Conservation (phyloP, 73 alveolate genomes). For the Paramecium pentaurelia region DNA sequence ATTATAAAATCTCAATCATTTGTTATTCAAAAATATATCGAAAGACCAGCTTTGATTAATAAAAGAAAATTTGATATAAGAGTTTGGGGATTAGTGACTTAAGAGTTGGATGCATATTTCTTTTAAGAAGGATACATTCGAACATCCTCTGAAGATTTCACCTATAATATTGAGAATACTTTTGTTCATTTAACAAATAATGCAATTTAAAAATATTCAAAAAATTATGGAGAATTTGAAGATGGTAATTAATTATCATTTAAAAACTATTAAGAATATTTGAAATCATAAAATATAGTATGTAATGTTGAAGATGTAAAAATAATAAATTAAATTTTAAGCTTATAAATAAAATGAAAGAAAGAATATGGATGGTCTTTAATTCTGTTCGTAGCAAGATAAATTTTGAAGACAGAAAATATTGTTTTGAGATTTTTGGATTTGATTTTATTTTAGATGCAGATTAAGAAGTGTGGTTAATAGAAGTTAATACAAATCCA, state of each 20-base stretch:
- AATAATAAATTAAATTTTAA: slow-evolving; percentile 30
- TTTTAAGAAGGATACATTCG: slow-evolving; percentile 92
- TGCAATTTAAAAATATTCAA: slow-evolving; percentile 79
- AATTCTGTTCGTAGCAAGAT: slow-evolving; percentile 58
- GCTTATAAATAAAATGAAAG: slow-evolving; percentile 67
- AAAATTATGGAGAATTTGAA: slow-evolving; percentile 88
- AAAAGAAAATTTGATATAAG: slow-evolving; percentile 90
- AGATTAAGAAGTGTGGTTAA: slow-evolving; percentile 70
- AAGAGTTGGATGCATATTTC: slow-evolving; percentile 76
- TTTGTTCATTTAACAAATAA: slow-evolving; percentile 83
- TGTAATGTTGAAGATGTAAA: slow-evolving; percentile 52
- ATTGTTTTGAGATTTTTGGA: slow-evolving; percentile 83
- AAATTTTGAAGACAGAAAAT: slow-evolving; percentile 66
- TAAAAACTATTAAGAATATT: slow-evolving; percentile 70
- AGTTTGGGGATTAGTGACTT: slow-evolving; percentile 89
- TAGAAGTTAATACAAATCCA: slow-evolving; percentile 85
- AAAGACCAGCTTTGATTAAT: slow-evolving; percentile 79
- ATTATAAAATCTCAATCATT: slow-evolving; percentile 35
- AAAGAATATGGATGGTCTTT: slow-evolving; percentile 44
- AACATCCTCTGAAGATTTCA: slow-evolving; percentile 80
- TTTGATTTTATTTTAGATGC: slow-evolving; percentile 77
- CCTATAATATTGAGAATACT: slow-evolving; percentile 60
- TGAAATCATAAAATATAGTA: slow-evolving; percentile 60
- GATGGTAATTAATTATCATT: slow-evolving; percentile 90
- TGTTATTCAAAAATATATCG: slow-evolving; percentile 83